Evolutionary conservation across 2,329 filamentous ascomycete genomes (phyloP).

Genomic region (Purpureocillium takamizusanense): DNA sequence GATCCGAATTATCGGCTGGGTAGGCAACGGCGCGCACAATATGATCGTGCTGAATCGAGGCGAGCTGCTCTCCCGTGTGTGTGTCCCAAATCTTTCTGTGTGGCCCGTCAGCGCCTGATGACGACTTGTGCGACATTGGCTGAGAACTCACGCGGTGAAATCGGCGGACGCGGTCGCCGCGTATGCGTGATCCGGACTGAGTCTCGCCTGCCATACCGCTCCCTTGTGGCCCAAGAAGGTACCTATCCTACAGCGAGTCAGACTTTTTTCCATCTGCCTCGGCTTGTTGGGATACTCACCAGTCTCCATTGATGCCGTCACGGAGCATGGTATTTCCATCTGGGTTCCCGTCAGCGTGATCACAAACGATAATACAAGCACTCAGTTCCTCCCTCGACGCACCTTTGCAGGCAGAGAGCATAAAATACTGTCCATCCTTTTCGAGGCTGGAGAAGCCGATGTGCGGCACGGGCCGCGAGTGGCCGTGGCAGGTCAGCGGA

Average conservation of each 20-base stretch:
- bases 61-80: constrained; percentile 80
- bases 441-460: constrained; percentile 80
- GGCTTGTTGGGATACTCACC: constrained; percentile 40
- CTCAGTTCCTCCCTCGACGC: not conserved
- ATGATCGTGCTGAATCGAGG: constrained; percentile 83
- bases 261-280: constrained; percentile 2
- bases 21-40: constrained; percentile 94
- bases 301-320: constrained; percentile 90
- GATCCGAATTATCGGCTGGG: constrained; percentile 68
- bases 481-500: constrained; percentile 87
- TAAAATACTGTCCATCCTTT: constrained; percentile 77
- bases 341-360: constrained; percentile 27
- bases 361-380: not conserved
- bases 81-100: constrained; percentile 92
- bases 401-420: constrained; percentile 93
- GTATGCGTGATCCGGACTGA: constrained; percentile 78
- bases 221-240: constrained; percentile 98
- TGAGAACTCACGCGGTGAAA: constrained; percentile 69
- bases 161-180: constrained; percentile 93
- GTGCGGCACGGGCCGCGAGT: constrained; percentile 86
- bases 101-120: constrained; percentile 13
- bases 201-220: constrained; percentile 89
- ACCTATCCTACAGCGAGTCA: constrained; percentile 64
- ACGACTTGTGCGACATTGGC: too few relatives aligned
- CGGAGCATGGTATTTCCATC: constrained; percentile 98